Evolutionary conservation across 768 basidiomycete species (phyloP), one percentile per base, ranked within the genome.

Genomic region (Tubosaeta brunneosetosa): DNA sequence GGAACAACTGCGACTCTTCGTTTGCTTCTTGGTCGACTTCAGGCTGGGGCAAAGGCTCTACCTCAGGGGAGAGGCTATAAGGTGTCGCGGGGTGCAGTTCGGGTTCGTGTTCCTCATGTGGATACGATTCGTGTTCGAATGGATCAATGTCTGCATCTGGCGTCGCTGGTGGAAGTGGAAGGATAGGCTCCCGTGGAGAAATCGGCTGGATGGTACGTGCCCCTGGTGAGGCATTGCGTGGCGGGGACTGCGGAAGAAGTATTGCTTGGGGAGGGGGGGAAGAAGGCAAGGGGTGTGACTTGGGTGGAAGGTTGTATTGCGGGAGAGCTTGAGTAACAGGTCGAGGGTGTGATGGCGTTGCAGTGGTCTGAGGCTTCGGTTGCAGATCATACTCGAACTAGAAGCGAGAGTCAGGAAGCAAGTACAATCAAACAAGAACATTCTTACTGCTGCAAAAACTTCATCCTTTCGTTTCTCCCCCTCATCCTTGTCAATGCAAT

Each of bases 401-500:
- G 4, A 44, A 8, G 19, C 19, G 14, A n/a, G 17, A 26, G 8
- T 58, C 42, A 65, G 56, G 44, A 44, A 44, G 8, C 32, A 22
- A 16, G 1, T n/a, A 26, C 29, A 34, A 32, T 42, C 4, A 27
- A 44, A 44, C 1, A 14, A 22, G 36, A 26, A 17, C 14, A 11
- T 14, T 70, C 79, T 66, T 58, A 85, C 84, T 32, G 83, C 78
- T 19, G 73, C 68, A 54, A 78, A 80, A 12, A 82, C 84, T 57
- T 82, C 76, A 29, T 75, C 72, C 47, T 74, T 74, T 47, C 78
- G 80, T 38, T 66, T 67, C 37, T 77, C 72, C 3, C 81, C 81
- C 3, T 71, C 67, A 26, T 82, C 80, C 54, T 79, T 74, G 61
- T 85, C 85, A 40, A 86, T 81, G 54, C 81, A 81, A 59, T 84